Evolutionary conservation across 75 land plant genomes (phyloP), one percentile per base, ranked within the genome.

Genomic region (Azolla pinnata): DNA sequence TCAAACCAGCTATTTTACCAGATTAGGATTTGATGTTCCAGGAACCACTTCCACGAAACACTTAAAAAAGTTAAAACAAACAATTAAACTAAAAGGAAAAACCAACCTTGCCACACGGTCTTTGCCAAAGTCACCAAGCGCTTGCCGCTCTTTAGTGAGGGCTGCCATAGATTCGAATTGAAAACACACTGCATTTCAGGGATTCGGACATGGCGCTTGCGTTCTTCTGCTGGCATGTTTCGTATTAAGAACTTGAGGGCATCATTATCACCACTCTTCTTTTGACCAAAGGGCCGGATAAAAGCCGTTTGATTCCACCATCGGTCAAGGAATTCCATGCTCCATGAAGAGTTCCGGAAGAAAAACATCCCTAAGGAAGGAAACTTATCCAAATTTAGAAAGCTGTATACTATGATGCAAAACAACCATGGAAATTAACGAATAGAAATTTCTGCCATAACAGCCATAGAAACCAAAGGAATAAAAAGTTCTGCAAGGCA

Each of bases 271-370:
- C 86, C 86, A 57, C 86, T 83, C 56, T 81, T 83, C 21, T 61
- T 46, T 5, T 75, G 79, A 1, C 84, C 86, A 57, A 69, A 63
- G 5, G 67, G 77, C 33, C 65, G 48, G 8, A 83, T 58, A 54
- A 83, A 83, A 0, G 66, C 29, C 21, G 84, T 76, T 44, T 69
- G 77, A 33, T 83, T 77, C 86, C 86, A 83, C 86, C 86, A 83
- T 28, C 32, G 69, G 19, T 76, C 80, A n/a, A 83, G 67, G 56
- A 83, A 83, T 16, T 51, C 58, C 33, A 42, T 51, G 65, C 86
- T 83, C 86, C 86, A 83, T 29, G 63, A 56, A 16, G 86, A 81
- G 14, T 67, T 69, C 18, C 80, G 75, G 28, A 83, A 67, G 50
- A 83, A 83, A 61, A 83, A 83, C 72, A 81, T 74, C 5, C 86